Conservation (phyloP, 148 eudicot species). For the Vaccinium myrtillus region DNA sequence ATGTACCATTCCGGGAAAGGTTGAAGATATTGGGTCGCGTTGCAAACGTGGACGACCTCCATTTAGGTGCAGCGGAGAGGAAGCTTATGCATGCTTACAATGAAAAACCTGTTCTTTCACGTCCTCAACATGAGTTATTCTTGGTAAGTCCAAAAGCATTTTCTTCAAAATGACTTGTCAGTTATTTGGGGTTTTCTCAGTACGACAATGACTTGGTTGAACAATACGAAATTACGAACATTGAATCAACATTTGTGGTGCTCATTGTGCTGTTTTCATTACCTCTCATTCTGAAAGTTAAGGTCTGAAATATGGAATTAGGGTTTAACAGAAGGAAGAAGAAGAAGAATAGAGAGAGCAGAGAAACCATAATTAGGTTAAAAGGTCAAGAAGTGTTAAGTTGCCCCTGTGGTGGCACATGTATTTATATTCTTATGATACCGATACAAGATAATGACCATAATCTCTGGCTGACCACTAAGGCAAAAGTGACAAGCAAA, state of each 20-base stretch:
- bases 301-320: neutral
- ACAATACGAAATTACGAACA: no score
- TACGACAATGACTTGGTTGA: neutral
- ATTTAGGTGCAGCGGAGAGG: constrained; percentile 69
- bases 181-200: neutral
- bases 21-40: constrained; percentile 95
- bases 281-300: neutral
- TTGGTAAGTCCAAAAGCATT: constrained; percentile 36
- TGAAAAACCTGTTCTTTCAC: constrained; percentile 95
- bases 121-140: constrained; percentile 95
- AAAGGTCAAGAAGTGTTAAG: neutral
- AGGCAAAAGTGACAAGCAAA: neutral
- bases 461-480: neutral
- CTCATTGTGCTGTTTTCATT: no score
- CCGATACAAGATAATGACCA: neutral
- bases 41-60: constrained; percentile 79
- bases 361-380: neutral
- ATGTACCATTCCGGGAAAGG: constrained; percentile 80
- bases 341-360: neutral
- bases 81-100: constrained; percentile 89
- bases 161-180: neutral
- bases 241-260: no score
- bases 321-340: neutral
- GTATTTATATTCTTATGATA: neutral
- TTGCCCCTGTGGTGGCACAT: neutral